Base-by-base conservation (phyloP, 1,284 basidiomycete species). In the Peniophora sp. region DNA sequence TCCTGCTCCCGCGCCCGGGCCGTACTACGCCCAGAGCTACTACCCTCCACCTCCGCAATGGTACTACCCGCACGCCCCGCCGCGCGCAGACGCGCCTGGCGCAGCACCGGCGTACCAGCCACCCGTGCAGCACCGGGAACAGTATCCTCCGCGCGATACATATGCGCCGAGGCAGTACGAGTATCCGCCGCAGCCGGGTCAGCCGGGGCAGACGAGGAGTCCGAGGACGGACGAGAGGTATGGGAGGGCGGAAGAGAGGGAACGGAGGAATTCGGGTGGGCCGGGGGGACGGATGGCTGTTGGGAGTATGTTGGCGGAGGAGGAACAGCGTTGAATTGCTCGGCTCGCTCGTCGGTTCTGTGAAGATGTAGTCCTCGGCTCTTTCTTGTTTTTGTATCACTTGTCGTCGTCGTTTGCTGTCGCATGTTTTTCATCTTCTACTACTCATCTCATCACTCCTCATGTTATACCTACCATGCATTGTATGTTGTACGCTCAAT, bases 261-360 rank as follows among this genome's bases (percentile, higher is more conserved):
- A 55, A 27, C 48, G 54, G 58, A 63, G 58, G 62, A 67, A 69
- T 44, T 58, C 57, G 56, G 60, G 66, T 47, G 53, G 37, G 22
- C 3, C 41, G 2, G 45, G 63, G 62, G n/a, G 58, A 54, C 77
- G 76, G 56, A 61, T 87, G 70, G 85, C 81, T 58, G 87, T 88
- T 55, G 81, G 83, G 56, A 85, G 77, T 59, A 87, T 88, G 55
- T 82, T 86, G 53, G 78, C 79, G 46, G 79, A 76, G 48, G 74
- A 77, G 42, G 56, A 44, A 32, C 27, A 32, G 23, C 27, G 27
- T 5, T 32, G 12, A 12, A 12, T 6, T 32, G 44, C 22, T 18
- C 18, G 42, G 14, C 14, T 14, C 15, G 42, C 23, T 44, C 15
- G 20, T 43, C 2, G 42, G 2, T 43, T n/a, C n/a, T n/a, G n/a